Conservation (phyloP, 1,139 yeast species). For the Yamadazyma trypodendri region DNA sequence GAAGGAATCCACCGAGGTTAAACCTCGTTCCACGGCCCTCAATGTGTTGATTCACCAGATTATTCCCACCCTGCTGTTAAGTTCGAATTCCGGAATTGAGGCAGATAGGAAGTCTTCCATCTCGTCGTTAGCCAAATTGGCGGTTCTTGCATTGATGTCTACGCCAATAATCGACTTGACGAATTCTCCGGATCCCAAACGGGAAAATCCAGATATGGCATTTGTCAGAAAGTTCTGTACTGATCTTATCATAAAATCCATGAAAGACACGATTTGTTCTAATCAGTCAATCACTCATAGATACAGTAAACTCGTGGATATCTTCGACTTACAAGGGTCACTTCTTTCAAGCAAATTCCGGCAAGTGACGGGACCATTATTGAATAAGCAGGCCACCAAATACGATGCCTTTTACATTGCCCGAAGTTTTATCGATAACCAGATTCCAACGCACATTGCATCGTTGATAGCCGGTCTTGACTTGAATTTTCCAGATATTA, state of each 20-base stretch:
- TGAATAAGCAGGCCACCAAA: slow-evolving; percentile 49
- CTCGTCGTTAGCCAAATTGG: slow-evolving; percentile 50
- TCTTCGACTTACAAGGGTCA: slow-evolving; percentile 53
- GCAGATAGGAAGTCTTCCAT: slow-evolving; percentile 43
- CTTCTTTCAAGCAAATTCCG: slow-evolving; percentile 43
- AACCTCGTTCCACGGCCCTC: slow-evolving; percentile 73
- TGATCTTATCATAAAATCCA: slow-evolving; percentile 64
- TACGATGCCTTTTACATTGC: slow-evolving; percentile 62
- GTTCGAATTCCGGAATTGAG: slow-evolving; percentile 28
- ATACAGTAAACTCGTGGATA: slow-evolving; percentile 55
- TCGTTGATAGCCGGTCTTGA: slow-evolving; percentile 62
- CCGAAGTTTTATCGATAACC: slow-evolving; percentile 64
- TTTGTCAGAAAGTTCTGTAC: slow-evolving; percentile 72
- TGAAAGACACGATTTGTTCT: slow-evolving; percentile 47
- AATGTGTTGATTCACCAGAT: slow-evolving; percentile 77
- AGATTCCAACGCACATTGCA: slow-evolving; percentile 58
- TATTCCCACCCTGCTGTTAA: slow-evolving; percentile 53
- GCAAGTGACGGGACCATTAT: slow-evolving; percentile 41
- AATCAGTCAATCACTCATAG: slow-evolving; percentile 27
- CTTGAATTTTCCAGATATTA: slow-evolving; percentile 67
- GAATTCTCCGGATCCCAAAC: slow-evolving; percentile 45
- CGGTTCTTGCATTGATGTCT: slow-evolving; percentile 62
- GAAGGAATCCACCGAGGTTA: slow-evolving; percentile 37
- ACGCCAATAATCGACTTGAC: slow-evolving; percentile 44
- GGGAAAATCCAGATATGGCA: slow-evolving; percentile 65